Conservation (phyloP, 768 basidiomycete genomes). For the Lactifluus piperatus region DNA sequence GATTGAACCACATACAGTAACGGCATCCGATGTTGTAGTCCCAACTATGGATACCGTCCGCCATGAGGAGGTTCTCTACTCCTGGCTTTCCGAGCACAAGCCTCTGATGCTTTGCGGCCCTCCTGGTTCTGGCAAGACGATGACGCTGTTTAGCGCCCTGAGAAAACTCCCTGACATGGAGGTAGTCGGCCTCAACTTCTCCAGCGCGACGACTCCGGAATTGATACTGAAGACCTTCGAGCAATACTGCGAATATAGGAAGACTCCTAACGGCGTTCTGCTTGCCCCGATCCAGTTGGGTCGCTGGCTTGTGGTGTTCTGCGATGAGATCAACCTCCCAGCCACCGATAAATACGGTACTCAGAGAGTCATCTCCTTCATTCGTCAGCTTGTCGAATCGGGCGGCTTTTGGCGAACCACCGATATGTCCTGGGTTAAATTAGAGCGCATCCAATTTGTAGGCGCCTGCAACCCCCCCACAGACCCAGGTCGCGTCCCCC, state of each 20-base stretch:
- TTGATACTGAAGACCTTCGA: constrained; percentile 98
- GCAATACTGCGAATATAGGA: constrained; percentile 98
- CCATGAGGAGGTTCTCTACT: constrained; percentile 97
- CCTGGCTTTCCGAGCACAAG: constrained; percentile 98
- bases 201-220: constrained; percentile 96
- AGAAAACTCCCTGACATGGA: constrained; percentile 98
- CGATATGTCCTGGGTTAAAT: constrained; percentile 95
- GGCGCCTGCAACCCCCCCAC: constrained; percentile 99
- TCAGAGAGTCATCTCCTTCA: constrained; percentile 96
- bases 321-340: constrained; percentile 98
- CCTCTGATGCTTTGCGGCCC: constrained; percentile 97
- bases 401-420: constrained; percentile 91
- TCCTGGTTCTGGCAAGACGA: constrained; percentile 99
- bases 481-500: constrained; percentile 97
- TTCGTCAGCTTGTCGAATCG: constrained; percentile 91
- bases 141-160: constrained; percentile 97
- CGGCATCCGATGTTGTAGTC: constrained; percentile 92
- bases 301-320: constrained; percentile 99
- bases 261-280: constrained; percentile 96
- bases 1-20: constrained; percentile 93
- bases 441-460: constrained; percentile 99
- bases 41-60: constrained; percentile 98
- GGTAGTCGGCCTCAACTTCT: constrained; percentile 98
- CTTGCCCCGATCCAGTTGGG: constrained; percentile 92
- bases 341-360: constrained; percentile 97